Conservation (phyloP, 176 grass and related monocot species). For the barley (Hordeum vulgare) region DNA sequence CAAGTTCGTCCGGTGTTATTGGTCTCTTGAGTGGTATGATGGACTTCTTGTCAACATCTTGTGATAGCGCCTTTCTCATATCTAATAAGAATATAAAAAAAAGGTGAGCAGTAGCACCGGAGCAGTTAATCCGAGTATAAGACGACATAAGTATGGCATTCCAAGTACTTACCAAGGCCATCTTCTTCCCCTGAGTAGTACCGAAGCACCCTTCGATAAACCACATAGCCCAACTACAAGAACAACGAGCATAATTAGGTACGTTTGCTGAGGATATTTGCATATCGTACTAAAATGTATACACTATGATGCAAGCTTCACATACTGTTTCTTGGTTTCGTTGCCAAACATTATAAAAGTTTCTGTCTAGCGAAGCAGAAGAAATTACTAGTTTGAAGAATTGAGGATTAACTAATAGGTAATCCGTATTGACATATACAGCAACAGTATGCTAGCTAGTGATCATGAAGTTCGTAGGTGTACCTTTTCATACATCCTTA, state of each 20-base stretch:
- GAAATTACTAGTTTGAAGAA: neutral
- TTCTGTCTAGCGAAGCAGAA: neutral
- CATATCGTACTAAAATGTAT: neutral
- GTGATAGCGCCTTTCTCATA: conserved; percentile 94
- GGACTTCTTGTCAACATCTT: conserved; percentile 91
- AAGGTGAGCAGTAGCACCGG: neutral
- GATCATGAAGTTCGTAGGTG: neutral
- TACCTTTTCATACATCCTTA: conserved; percentile 99
- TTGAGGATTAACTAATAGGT: neutral
- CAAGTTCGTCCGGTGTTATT: conserved; percentile 94
- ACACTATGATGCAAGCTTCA: neutral
- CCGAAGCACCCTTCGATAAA: conserved; percentile 90
- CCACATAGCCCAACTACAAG: conserved; percentile 83
- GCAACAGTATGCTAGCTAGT: neutral
- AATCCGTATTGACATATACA: neutral
- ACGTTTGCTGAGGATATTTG: neutral
- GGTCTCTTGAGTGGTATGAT: conserved; percentile 88
- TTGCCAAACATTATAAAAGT: neutral
- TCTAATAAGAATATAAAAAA: conserved; percentile 29
- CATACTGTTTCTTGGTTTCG: neutral
- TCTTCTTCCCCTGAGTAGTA: conserved; percentile 99
- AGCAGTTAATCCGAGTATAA: neutral
- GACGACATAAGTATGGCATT: neutral
- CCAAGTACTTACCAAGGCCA: conserved; percentile 65
- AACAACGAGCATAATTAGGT: neutral